Base-by-base conservation (phyloP, 2,329 filamentous ascomycete species). In the Nigrospora sphaerica region DNA sequence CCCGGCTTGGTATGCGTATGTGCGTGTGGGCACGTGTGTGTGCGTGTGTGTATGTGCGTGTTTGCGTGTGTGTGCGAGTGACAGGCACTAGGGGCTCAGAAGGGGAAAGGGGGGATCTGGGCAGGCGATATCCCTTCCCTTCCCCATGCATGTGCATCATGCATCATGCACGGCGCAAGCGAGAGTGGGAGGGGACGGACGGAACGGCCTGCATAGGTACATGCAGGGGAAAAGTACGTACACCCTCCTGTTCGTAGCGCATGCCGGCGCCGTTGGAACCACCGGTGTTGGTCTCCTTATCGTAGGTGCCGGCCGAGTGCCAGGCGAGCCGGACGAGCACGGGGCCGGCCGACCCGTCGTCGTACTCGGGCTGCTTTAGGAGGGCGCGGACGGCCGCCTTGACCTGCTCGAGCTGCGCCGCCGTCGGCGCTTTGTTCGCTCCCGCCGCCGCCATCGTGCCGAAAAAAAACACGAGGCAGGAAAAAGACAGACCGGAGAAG, bases 241-340 rank as follows among this genome's bases (percentile, higher is more conserved):
- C 42, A 48, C 78, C 79, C 65, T 83, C 80, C 19, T 70, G 65
- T 64, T 83, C 79, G 58, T 82, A 84, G 32, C 80, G 72, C 80
- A 84, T 84, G 16, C 79, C 80, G 0, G 81, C 80, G 49, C 81
- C 81, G 58, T 84, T 84, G 23, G 73, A 78, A 34, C 80, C 80
- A 33, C 81, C 81, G 0, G 80, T 84, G 56, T 80, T 74, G 46
- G 77, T 77, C 46, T 70, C 68, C 31, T 65, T 63, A 56, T 80
- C 75, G 61, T 83, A 84, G 6, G 80, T 84, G 28, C 81, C 80
- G 1, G 80, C 65, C n/a, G 75, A 75, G 64, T 85, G 81, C 77
- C 77, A 84, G 46, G 81, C 81, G 36, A 84, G 68, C 12, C 81
- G 74, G 46, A 84, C 78, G 43, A 84, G 74, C 0, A 84, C 76